Base-by-base conservation (phyloP, 2,329 filamentous ascomycete species). In the Xylaria sp. region DNA sequence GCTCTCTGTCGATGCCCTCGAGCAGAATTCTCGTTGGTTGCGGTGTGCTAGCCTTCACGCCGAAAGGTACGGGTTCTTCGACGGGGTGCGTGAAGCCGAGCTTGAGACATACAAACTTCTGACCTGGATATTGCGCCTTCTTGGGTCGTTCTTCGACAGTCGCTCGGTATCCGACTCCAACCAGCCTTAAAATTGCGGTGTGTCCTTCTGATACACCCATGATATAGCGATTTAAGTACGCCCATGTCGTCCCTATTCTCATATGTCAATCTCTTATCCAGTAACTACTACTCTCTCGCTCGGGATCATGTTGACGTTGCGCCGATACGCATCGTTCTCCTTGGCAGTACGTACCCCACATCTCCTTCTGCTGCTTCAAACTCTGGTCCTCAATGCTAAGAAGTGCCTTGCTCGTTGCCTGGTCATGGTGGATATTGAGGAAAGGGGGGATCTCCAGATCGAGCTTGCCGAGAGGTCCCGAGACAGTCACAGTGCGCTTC, bases 61-160 rank as follows among this genome's bases (percentile, higher is more conserved):
- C 94, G 74, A 85, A 77, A 0, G 96, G 96, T 57, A 98, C 89
- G 3, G 89, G 90, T 78, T 97, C 85, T 82, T 99, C 95, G 72
- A 99, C 93, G 0, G 95, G 92, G 85, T 99, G 96, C 71, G 95
- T 97, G 83, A 94, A 99, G 66, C 96, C 96, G 64, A 99, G 92
- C 86, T 98, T 98, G 73, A 99, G 84, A 71, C 92, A 93, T 49
- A 99, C 90, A 76, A 97, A 97, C 79, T 93, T 88, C 82, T 97
- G 94, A 49, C 92, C 94, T 0, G 89, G 89, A 78, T 90, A 97
- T 77, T 90, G 85, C 68, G 92, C 89, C 68, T 91, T 93, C 40
- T 84, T 89, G 28, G 92, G 92, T 46, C 87, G 90, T 67, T 90
- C 83, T 80, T 98, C 94, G 74, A 99, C 87, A 4, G 89, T 92